phyloP scores from a whole-genome alignment of 352 stramenopile species.

The Globisporangium solare region DNA sequence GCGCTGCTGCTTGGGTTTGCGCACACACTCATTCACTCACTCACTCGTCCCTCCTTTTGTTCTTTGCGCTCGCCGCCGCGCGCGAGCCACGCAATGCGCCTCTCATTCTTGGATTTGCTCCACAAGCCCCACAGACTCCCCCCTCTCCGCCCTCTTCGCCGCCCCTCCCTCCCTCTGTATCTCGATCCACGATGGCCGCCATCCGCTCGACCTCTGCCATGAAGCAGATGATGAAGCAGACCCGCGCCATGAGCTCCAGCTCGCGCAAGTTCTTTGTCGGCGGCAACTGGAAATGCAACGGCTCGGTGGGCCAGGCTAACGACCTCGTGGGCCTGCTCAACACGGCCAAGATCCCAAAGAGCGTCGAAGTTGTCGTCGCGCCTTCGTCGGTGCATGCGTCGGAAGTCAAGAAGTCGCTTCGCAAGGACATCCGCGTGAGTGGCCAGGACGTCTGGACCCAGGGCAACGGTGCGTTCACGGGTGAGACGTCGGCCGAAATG shows the following conservation, averaged over 20 bases:
- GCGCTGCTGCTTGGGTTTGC: constrained; percentile 7
- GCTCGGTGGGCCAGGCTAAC: constrained; percentile 57
- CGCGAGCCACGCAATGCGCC: constrained; percentile 2
- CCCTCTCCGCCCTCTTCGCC: constrained; percentile 5
- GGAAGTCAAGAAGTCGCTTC: constrained; percentile 55
- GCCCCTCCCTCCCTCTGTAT: background rate
- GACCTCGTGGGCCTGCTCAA: constrained; percentile 81
- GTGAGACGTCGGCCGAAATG: constrained; percentile 97
- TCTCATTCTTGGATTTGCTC: constrained; percentile 44
- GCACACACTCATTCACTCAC: no score
- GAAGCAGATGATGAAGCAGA: constrained; percentile 34
- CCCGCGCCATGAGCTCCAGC: constrained; percentile 57
- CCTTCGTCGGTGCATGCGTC: constrained; percentile 91
- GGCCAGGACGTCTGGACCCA: constrained; percentile 95
- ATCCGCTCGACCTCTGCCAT: constrained; percentile 29
- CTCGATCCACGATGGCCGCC: constrained; percentile 26
- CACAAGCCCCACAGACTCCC: constrained; percentile 23
- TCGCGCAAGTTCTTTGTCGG: constrained; percentile 98
- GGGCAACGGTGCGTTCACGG: constrained; percentile 95
- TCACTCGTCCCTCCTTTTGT: background rate
- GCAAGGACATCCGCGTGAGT: constrained; percentile 67
- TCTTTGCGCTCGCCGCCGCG: no score
- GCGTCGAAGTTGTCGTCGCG: constrained; percentile 96
- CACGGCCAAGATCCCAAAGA: constrained; percentile 68
- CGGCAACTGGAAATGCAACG: constrained; percentile 99